Evolutionary conservation across 257 asterid species (phyloP).

Genomic region (Solanum piurae): DNA sequence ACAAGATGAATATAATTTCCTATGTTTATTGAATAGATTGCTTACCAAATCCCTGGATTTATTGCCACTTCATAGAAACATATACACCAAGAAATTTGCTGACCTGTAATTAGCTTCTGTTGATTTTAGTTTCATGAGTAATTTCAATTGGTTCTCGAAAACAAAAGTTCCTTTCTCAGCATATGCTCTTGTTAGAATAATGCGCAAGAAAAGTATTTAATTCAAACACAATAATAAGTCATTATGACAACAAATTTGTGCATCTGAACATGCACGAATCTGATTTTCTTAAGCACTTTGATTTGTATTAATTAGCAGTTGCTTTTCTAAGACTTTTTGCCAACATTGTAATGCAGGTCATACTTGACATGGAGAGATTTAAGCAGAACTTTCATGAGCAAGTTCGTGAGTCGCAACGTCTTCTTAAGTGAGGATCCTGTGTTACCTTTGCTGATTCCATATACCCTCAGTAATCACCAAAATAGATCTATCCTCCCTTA

Average conservation of each 20-base stretch:
- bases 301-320: neutral
- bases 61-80: neutral
- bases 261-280: neutral
- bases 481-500: neutral
- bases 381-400: constrained; percentile 68
- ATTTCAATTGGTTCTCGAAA: neutral
- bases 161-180: neutral
- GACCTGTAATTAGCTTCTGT: neutral
- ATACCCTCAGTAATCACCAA: neutral
- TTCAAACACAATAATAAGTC: neutral
- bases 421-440: constrained; percentile 49
- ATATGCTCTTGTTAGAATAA: neutral
- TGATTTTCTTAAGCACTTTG: neutral
- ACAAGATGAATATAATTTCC: neutral
- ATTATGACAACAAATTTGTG: neutral
- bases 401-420: constrained; percentile 44
- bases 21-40: neutral
- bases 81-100: neutral
- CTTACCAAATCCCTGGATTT: neutral
- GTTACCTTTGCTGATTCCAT: neutral
- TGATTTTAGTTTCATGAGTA: neutral
- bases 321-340: neutral
- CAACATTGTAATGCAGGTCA: constrained; percentile 44
- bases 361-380: constrained; percentile 92
- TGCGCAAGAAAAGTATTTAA: neutral